Conservation (phyloP, 768 basidiomycete species). For the Coprinellus micaceus region DNA sequence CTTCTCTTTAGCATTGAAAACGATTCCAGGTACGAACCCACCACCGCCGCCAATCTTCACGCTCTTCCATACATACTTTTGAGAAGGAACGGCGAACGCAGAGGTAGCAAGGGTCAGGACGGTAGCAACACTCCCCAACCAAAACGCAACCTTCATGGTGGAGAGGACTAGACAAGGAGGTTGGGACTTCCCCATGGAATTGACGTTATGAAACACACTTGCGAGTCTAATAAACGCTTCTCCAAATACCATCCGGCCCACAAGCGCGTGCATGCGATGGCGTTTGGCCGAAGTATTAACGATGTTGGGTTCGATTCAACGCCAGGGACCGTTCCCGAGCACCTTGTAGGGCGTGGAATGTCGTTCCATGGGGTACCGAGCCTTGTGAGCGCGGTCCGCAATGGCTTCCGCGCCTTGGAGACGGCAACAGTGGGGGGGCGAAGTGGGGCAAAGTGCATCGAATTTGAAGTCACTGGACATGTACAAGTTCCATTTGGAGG, state of each 20-base stretch:
- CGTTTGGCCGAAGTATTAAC: background rate
- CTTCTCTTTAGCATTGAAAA: slow-evolving; percentile 58
- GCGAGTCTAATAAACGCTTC: background rate
- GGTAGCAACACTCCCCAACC: background rate
- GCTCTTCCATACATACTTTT: slow-evolving; percentile 59
- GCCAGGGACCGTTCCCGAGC: background rate
- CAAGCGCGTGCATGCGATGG: background rate
- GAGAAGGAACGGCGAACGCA: slow-evolving; percentile 32
- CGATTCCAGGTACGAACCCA: slow-evolving; percentile 53
- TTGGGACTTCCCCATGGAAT: too few species aligned
- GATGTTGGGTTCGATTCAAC: background rate
- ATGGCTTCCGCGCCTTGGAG: too few species aligned
- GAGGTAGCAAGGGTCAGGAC: background rate
- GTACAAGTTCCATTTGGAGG: too few species aligned
- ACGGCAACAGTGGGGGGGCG: too few species aligned
- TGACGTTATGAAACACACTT: background rate
- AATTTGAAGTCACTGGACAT: too few species aligned
- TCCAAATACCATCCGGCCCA: background rate
- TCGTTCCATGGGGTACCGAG: too few species aligned
- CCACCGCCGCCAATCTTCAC: slow-evolving; percentile 51
- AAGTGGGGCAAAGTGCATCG: too few species aligned
- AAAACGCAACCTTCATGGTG: background rate
- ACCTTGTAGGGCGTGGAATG: too few species aligned
- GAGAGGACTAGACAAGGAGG: background rate
- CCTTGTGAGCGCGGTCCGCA: too few species aligned